Evolutionary conservation across 352 stramenopile genomes (phyloP).

Genomic region (Aphanomyces euteiches): DNA sequence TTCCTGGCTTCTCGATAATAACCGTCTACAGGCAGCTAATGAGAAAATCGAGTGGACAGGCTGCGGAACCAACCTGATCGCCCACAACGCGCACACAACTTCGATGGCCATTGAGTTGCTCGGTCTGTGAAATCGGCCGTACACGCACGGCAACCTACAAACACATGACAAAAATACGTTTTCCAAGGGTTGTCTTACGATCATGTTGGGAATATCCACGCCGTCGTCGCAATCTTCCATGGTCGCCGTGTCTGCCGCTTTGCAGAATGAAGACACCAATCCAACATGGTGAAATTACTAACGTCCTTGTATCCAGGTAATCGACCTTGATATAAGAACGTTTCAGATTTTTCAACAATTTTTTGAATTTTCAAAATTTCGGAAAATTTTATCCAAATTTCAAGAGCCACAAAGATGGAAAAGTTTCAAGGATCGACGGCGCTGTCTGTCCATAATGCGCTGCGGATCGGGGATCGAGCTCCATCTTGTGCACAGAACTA

Average conservation of each 20-base stretch:
- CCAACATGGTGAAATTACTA: too few species aligned
- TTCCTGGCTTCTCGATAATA: slow-evolving; percentile 56
- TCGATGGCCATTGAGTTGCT: slow-evolving; percentile 47
- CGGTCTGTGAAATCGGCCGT: slow-evolving; percentile 43
- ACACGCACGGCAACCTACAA: slow-evolving; percentile 52
- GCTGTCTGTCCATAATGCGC: too few species aligned
- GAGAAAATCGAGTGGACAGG: neutral
- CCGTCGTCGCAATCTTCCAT: slow-evolving; percentile 24
- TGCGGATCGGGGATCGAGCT: too few species aligned
- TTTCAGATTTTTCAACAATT: too few species aligned
- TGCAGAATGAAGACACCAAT: too few species aligned
- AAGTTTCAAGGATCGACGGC: too few species aligned
- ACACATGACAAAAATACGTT: neutral
- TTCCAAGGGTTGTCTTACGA: slow-evolving; percentile 6
- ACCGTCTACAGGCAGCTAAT: slow-evolving; percentile 39
- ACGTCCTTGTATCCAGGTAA: too few species aligned
- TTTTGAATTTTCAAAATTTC: too few species aligned
- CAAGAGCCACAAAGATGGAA: too few species aligned
- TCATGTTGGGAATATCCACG: slow-evolving; percentile 19
- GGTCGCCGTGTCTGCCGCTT: neutral
- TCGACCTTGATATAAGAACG: too few species aligned
- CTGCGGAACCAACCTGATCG: slow-evolving; percentile 40
- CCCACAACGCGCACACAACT: slow-evolving; percentile 52
- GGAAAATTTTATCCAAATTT: too few species aligned
- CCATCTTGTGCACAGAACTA: too few species aligned